These are phyloP conservation scores for Nothopassalora personata DNA, from an alignment of 2,329 filamentous ascomycete species.

Conservation along the genomic window DNA sequence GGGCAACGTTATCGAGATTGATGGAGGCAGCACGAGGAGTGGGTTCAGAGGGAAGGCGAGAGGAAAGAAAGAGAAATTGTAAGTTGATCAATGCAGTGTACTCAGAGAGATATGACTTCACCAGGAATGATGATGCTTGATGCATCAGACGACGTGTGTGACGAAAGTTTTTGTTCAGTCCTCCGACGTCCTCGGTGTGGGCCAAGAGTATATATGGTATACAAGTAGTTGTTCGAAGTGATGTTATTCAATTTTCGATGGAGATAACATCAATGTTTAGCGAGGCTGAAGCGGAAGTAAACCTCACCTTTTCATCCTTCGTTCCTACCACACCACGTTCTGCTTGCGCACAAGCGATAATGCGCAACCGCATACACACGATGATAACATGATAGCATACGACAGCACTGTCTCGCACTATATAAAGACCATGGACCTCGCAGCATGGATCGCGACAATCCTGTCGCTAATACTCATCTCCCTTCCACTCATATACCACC, in stretches of 20 bases:
- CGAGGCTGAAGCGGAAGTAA: no score
- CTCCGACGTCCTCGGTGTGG: no score
- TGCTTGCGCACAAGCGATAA: no score
- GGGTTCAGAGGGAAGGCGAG: conserved; percentile 37
- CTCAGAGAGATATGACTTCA: neutral
- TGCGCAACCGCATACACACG: neutral
- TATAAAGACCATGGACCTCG: neutral
- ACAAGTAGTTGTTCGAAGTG: no score
- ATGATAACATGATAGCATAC: neutral
- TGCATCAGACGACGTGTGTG: neutral
- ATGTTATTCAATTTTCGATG: no score
- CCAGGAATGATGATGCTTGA: neutral
- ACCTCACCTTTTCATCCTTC: no score
- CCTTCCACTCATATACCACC: conserved; percentile 33
- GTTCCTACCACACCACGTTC: no score
- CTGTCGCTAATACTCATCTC: conserved; percentile 28
- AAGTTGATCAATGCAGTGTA: neutral
- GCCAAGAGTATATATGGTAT: no score
- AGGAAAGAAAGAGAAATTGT: conserved; percentile 19
- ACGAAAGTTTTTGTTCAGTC: no score
- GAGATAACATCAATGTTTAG: no score
- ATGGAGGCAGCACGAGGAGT: conserved; percentile 42
- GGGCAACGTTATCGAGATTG: conserved; percentile 45
- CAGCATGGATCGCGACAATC: neutral
- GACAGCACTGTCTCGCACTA: neutral